Conservation (phyloP, 73 alveolate genomes). For the Paramecium pentaurelia region DNA sequence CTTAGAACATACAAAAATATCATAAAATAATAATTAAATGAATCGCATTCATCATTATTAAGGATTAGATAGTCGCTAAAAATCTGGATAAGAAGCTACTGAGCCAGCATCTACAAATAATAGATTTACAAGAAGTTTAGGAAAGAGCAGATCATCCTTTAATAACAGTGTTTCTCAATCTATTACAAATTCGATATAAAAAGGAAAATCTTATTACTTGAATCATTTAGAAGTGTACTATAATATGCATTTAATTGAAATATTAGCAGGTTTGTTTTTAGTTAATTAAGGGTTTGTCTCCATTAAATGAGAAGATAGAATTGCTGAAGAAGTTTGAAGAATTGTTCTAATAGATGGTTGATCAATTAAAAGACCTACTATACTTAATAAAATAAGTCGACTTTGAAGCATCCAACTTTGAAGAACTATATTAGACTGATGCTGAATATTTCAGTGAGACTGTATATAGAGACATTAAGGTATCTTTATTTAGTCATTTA, state of each 20-base stretch:
- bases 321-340: background rate
- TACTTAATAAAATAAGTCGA: background rate
- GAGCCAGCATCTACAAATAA: background rate
- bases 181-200: background rate
- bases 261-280: background rate
- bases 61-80: constrained; percentile 10
- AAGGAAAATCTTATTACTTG: background rate
- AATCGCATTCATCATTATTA: constrained; percentile 11
- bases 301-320: background rate
- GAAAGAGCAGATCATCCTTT: background rate
- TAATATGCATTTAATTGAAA: background rate
- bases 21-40: constrained; percentile 10
- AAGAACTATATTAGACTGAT: constrained; percentile 17
- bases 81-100: background rate
- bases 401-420: constrained; percentile 25
- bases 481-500: background rate
- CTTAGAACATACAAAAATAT: background rate
- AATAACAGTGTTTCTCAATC: background rate
- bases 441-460: constrained; percentile 27
- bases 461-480: constrained; percentile 31
- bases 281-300: constrained; percentile 8
- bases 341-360: background rate
- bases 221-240: background rate
- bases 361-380: background rate
- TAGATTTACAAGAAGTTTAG: background rate